Evolutionary conservation across 768 basidiomycete species (phyloP), one percentile per base, ranked within the genome.

Genomic region (Termitomyces sp.): DNA sequence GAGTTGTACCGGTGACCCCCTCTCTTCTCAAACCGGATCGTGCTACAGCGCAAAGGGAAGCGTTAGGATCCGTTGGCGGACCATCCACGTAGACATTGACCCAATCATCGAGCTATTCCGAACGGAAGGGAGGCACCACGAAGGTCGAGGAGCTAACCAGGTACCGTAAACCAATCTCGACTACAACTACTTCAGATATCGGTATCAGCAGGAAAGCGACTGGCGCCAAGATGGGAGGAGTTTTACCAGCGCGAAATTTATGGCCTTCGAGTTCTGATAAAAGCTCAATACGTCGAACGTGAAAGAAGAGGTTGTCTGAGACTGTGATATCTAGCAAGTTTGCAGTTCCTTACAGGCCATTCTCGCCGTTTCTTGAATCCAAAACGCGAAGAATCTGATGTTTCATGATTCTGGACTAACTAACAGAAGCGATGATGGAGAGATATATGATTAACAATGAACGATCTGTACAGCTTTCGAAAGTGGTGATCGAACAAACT

Each of bases 21-120:
- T 87, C 86, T 3, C 74, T 87, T 34, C 81, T 87, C 59, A 77
- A 77, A 39, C 69, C 88, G n/a, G 82, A 86, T 62, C 78, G 86
- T 31, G 76, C 78, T 12, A 70, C 73, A 16, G 86, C 86, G 3
- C 85, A 87, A 64, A 74, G 72, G 57, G 77, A 78, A 22, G 82
- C 78, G n/a, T 84, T 76, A 58, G 68, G 68, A 16, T 54, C 57
- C 9, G 47, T 41, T 20, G 41, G 54, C 42, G 54, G n/a, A 24
- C 22, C 39, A 12, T 33, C 42, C 31, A 27, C 34, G 16, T 22
- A 58, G 30, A 49, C 31, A 5, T 53, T 58, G 39, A 54, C 31
- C 7, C 47, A 49, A 31, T 27, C 58, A 16, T 46, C 58, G 22
- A 44, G 62, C 12, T 54, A 44, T 34, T 30, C 39, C 9, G 22